A percentile compares a stretch with the other conserved stretches of the same genome.
phyloP scores from a whole-genome alignment of 2,329 filamentous ascomycete species.

The Spiromastix sp. region DNA sequence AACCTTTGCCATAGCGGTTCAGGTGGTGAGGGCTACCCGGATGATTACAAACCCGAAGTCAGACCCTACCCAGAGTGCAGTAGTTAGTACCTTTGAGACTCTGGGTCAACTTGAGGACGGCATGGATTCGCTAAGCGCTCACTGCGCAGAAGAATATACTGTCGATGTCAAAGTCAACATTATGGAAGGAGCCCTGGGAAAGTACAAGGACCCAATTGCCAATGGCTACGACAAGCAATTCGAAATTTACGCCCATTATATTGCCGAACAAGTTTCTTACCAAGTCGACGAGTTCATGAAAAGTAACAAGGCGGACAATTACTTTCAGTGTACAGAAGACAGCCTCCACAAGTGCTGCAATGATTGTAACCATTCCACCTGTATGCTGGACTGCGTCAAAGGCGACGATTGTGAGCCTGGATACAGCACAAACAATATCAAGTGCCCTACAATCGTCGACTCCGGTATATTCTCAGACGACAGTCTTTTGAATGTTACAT shows the following conservation, averaged over 20 bases:
- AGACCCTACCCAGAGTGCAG: not conserved
- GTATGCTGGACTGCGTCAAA: not conserved
- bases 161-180: not conserved
- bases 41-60: constrained; percentile 1
- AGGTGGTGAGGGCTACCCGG: constrained; percentile 1
- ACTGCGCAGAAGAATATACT: not conserved
- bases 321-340: not conserved
- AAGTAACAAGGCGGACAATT: not conserved
- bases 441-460: not conserved
- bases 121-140: not conserved
- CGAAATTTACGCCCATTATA: constrained; percentile 1
- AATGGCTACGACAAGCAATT: constrained; percentile 1
- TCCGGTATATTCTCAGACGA: too few relatives aligned
- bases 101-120: not conserved
- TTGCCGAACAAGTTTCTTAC: not conserved
- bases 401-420: not conserved
- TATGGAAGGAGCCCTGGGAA: constrained; percentile 1
- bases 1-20: not conserved
- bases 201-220: not conserved
- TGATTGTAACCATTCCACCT: not conserved
- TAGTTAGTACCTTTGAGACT: not conserved
- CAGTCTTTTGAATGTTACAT: not conserved
- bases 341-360: not conserved
- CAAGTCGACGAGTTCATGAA: not conserved
- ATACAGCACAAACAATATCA: not conserved